These are phyloP conservation scores for Aspergillus homomorphus DNA, from an alignment of 495 filamentous ascomycete species.

Conservation along the genomic window DNA sequence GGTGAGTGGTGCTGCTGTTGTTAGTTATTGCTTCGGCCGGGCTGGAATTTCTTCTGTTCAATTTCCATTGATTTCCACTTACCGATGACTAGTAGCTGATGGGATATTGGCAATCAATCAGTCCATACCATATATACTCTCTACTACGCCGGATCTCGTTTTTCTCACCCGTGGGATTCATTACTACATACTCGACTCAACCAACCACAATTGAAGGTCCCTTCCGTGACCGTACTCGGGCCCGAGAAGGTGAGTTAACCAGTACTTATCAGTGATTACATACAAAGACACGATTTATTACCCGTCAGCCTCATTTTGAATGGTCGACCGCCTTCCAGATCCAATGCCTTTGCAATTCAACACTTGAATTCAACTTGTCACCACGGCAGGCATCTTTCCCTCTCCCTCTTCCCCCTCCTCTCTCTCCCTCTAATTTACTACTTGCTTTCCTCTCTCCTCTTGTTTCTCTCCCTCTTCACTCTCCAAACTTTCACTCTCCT, in stretches of 20 bases:
- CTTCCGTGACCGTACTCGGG: background rate
- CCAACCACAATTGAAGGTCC: background rate
- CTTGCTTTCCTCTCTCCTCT: background rate
- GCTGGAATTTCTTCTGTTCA: background rate
- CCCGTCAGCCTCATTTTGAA: slow-evolving; percentile 19
- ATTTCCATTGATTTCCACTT: background rate
- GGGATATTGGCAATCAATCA: background rate
- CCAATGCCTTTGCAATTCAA: too few relatives aligned
- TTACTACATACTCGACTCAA: background rate
- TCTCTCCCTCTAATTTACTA: too few relatives aligned
- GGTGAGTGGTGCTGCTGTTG: too few relatives aligned
- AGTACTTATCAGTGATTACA: background rate
- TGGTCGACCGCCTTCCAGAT: slow-evolving; percentile 28
- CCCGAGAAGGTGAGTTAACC: background rate
- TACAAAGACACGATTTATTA: background rate
- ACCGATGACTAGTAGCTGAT: background rate
- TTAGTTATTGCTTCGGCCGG: background rate
- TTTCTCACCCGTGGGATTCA: background rate
- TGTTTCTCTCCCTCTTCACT: background rate
- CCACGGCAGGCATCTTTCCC: too few relatives aligned
- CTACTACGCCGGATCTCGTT: slow-evolving; percentile 3
- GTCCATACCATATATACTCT: background rate
- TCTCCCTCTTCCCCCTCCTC: slow-evolving; percentile 10
- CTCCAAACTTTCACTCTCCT: background rate
- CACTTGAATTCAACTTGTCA: too few relatives aligned